These are phyloP conservation scores for Gracilaria caudata DNA, from an alignment of 23 red algal species.

Conservation along the genomic window DNA sequence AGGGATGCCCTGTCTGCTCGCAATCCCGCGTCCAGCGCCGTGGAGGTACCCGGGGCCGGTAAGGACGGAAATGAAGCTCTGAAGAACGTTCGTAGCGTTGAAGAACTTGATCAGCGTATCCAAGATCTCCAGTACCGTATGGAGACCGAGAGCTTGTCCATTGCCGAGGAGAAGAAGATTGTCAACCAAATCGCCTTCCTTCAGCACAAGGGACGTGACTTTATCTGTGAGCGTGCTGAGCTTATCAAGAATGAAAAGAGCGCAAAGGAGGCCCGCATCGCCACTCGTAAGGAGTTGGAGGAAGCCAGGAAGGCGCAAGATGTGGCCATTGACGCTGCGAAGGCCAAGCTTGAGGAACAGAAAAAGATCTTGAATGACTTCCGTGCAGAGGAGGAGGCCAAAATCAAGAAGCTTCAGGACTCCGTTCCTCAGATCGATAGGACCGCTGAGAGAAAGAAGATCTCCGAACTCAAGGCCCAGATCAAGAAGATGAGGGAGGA, in stretches of 20 bases:
- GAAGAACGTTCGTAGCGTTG: slow-evolving; percentile 51
- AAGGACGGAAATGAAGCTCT: slow-evolving; percentile 54
- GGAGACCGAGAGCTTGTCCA: slow-evolving; percentile 42
- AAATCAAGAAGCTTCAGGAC: slow-evolving; percentile 55
- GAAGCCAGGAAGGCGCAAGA: slow-evolving; percentile 54
- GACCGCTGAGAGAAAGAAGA: slow-evolving; percentile 69
- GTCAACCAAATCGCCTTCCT: slow-evolving; percentile 65
- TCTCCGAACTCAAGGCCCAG: slow-evolving; percentile 46
- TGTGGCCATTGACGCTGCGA: slow-evolving; percentile 54
- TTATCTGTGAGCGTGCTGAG: slow-evolving; percentile 47
- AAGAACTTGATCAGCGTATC: slow-evolving; percentile 73
- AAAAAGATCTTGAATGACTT: slow-evolving; percentile 49
- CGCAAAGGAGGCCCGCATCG: slow-evolving; percentile 52
- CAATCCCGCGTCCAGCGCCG: background rate
- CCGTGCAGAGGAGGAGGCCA: slow-evolving; percentile 39
- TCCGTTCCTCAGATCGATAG: slow-evolving; percentile 45
- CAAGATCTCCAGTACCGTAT: slow-evolving; percentile 57
- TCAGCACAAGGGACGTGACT: slow-evolving; percentile 64
- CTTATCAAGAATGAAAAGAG: slow-evolving; percentile 42
- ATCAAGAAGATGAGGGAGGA: slow-evolving; percentile 57
- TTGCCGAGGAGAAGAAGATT: slow-evolving; percentile 77
- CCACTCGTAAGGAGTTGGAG: slow-evolving; percentile 64
- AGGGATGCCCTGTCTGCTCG: slow-evolving; percentile 41
- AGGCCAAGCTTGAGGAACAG: slow-evolving; percentile 66
- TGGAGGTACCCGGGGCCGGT: slow-evolving; percentile 38